phyloP scores from a whole-genome alignment of 2,329 filamentous ascomycete genomes.

The Trichoderma pleuroti region DNA sequence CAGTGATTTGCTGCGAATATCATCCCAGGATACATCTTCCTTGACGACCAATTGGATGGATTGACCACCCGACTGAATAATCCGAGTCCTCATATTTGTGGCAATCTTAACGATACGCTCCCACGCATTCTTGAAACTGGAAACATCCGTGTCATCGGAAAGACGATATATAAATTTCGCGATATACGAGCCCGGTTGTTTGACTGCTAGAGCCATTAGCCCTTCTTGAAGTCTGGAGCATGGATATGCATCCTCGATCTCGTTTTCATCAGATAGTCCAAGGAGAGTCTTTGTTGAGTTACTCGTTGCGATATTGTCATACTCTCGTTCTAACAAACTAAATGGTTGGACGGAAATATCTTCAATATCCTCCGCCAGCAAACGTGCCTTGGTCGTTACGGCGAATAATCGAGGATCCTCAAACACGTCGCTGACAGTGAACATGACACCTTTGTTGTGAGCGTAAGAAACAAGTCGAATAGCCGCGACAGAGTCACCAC shows the following conservation, averaged over 20 bases:
- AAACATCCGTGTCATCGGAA: conserved; percentile 20
- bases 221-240: conserved; percentile 34
- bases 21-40: neutral
- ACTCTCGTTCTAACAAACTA: neutral
- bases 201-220: conserved; percentile 34
- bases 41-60: conserved; percentile 7
- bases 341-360: neutral
- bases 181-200: conserved; percentile 34
- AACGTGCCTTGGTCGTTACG: neutral
- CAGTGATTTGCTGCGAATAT: neutral
- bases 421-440: conserved; percentile 13
- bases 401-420: neutral
- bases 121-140: conserved; percentile 19
- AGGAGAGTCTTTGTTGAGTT: neutral
- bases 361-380: neutral
- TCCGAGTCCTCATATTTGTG: conserved; percentile 16
- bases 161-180: conserved; percentile 28
- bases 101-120: conserved; percentile 2
- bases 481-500: conserved; percentile 26
- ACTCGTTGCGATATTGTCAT: neutral
- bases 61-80: neutral
- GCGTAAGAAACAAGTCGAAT: conserved; percentile 20
- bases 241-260: conserved; percentile 8
- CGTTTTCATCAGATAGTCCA: neutral
- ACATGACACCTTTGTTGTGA: neutral